phyloP scores from a whole-genome alignment of 768 basidiomycete genomes.

The Boletales sp. region DNA sequence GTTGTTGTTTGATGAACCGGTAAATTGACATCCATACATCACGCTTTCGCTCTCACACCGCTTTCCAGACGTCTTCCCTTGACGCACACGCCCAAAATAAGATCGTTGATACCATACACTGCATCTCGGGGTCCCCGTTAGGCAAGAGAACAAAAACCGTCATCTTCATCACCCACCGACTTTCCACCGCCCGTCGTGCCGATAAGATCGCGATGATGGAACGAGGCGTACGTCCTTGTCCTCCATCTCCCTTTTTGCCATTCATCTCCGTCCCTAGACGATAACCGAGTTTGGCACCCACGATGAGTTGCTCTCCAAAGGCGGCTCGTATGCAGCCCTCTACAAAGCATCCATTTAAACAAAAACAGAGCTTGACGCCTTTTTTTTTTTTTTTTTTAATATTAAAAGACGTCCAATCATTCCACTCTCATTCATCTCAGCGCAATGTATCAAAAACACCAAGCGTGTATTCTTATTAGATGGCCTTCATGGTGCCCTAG shows the following conservation, averaged over 20 bases:
- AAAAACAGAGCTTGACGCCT: constrained; percentile 5
- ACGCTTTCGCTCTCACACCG: not conserved
- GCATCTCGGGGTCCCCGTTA: constrained; percentile 52
- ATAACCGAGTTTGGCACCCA: constrained; percentile 77
- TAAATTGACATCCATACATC: constrained; percentile 33
- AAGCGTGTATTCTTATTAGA: constrained; percentile 14
- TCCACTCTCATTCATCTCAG: constrained; percentile 14
- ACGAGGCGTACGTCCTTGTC: constrained; percentile 47
- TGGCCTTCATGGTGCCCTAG: constrained; percentile 19
- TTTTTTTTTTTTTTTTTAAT: not conserved
- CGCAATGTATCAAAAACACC: constrained; percentile 21
- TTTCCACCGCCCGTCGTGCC: constrained; percentile 76
- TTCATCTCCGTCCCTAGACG: constrained; percentile 42
- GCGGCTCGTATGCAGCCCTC: constrained; percentile 65
- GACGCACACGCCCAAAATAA: constrained; percentile 78
- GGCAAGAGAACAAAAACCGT: constrained; percentile 66
- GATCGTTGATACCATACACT: constrained; percentile 72
- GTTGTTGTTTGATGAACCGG: constrained; percentile 82
- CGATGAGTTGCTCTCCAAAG: constrained; percentile 55
- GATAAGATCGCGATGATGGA: constrained; percentile 90
- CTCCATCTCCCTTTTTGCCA: constrained; percentile 5
- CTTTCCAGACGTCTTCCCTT: constrained; percentile 66
- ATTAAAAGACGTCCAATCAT: constrained; percentile 9
- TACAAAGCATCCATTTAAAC: constrained; percentile 63
- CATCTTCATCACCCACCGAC: constrained; percentile 80